Percentiles rank a stretch among this genome's conserved stretches.
These are phyloP conservation scores for Stagonosporopsis rhizophila DNA, from an alignment of 2,329 filamentous ascomycete genomes.

Conservation along the genomic window DNA sequence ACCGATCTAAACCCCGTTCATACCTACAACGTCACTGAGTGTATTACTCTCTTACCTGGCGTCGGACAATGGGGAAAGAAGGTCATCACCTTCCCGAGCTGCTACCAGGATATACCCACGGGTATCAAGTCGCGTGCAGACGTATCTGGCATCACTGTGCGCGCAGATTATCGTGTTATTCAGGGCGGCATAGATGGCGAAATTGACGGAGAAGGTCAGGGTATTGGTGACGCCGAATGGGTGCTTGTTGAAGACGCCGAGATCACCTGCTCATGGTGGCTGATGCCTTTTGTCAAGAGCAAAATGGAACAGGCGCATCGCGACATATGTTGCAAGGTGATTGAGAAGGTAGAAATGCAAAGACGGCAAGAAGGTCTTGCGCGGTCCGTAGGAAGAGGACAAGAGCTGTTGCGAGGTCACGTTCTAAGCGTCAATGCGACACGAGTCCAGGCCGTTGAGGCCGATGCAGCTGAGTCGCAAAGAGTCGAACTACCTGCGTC, in stretches of 20 bases:
- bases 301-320: slow-evolving; percentile 45
- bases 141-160: slow-evolving; percentile 37
- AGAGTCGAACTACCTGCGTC: slow-evolving; percentile 13
- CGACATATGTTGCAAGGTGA: slow-evolving; percentile 43
- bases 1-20: slow-evolving; percentile 35
- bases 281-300: slow-evolving; percentile 47
- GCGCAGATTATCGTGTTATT: slow-evolving; percentile 44
- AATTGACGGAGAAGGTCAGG: slow-evolving; percentile 43
- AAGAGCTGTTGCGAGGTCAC: slow-evolving; percentile 1
- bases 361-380: slow-evolving; percentile 29
- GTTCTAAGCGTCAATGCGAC: not conserved
- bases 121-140: slow-evolving; percentile 45
- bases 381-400: slow-evolving; percentile 26
- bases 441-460: slow-evolving; percentile 21
- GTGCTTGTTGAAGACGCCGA: slow-evolving; percentile 47
- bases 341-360: slow-evolving; percentile 41
- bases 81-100: slow-evolving; percentile 39
- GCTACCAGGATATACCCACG: slow-evolving; percentile 43
- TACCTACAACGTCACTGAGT: slow-evolving; percentile 43
- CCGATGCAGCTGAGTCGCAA: slow-evolving; percentile 24
- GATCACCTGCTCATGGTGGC: slow-evolving; percentile 42
- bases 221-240: slow-evolving; percentile 42
- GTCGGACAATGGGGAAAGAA: slow-evolving; percentile 42
- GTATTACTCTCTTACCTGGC: slow-evolving; percentile 39
- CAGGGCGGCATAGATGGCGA: slow-evolving; percentile 34